Conservation (phyloP, 768 basidiomycete species). For the Trametes elegans region DNA sequence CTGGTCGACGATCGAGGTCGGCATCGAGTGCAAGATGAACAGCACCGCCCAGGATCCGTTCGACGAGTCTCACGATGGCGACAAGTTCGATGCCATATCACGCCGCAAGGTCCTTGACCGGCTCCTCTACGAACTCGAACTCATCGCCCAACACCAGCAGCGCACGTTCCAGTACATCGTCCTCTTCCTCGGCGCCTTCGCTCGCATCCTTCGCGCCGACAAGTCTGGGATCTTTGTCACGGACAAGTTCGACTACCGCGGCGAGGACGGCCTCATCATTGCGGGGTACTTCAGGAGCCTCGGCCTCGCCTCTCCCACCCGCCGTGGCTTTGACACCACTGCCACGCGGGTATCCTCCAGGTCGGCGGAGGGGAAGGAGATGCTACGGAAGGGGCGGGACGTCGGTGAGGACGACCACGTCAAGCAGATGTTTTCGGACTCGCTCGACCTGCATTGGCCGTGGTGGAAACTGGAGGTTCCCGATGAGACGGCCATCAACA, state of each 20-base stretch:
- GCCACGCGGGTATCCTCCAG: neutral
- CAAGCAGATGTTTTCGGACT: neutral
- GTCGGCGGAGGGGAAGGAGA: neutral
- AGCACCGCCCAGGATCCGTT: neutral
- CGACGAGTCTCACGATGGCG: neutral
- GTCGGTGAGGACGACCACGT: neutral
- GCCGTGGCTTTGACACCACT: conserved; percentile 9
- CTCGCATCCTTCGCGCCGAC: conserved; percentile 9
- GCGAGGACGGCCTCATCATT: neutral
- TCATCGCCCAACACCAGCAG: neutral
- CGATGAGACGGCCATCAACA: neutral
- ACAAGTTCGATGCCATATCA: neutral
- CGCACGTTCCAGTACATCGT: neutral
- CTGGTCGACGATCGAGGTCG: neutral
- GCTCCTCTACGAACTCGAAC: neutral
- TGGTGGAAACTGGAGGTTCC: neutral
- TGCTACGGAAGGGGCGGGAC: no score
- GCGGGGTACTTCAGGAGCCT: conserved; percentile 4
- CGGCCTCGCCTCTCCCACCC: neutral
- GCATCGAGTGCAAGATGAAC: neutral
- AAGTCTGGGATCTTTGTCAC: neutral
- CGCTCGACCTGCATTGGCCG: neutral
- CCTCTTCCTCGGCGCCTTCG: neutral
- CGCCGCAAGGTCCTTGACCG: neutral
- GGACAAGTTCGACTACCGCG: conserved; percentile 11